Evolutionary conservation across 176 grass and related monocot genomes (phyloP), one percentile per base, ranked within the genome.

Genomic region (Triticum turgidum): DNA sequence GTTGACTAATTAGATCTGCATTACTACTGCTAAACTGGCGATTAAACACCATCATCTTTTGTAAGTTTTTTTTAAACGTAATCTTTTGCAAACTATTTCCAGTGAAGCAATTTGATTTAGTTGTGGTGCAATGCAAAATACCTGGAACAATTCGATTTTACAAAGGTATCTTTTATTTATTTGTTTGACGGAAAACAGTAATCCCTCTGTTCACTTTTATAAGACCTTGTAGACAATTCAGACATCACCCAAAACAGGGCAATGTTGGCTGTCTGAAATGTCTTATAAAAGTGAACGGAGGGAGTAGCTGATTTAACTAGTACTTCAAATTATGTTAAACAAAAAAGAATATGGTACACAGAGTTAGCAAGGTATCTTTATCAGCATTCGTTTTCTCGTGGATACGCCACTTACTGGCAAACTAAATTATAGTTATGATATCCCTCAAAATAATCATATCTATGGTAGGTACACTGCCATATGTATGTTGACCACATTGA

Each of bases 361-460:
- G 47, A 52, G 49, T 52, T 59, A 21, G 56, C 56, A 61, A 41
- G 32, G 27, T 69, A 78, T 71, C n/a, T 87, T 80, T 51, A 30
- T 39, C 69, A 38, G 13, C 61, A 87, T 80, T 80, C 69, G 61
- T 76, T 76, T 59, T 80, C 27, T 84, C 35, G 32, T 61, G 13
- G 61, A 49, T 69, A 80, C 21, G 37, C 61, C 15, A 29, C 29
- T 76, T 75, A 13, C 25, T 62, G 49, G 1, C 10, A 77, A 51
- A 78, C 22, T 35, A 79, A 82, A 27, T 29, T 24, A 21, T 29
- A 69, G 17, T 45, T 47, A 45, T 77, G 88, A 78, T 45, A 74
- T 51, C 12, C 45, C 47, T 51, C 4, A 79, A 82, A 66, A 27
- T 37, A 66, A 34, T 37, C 42, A 21, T 29, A 69, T 8, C 59